Conservation (phyloP, 371 early-diverging fungal genomes). For the Phascolomyces articulosus region DNA sequence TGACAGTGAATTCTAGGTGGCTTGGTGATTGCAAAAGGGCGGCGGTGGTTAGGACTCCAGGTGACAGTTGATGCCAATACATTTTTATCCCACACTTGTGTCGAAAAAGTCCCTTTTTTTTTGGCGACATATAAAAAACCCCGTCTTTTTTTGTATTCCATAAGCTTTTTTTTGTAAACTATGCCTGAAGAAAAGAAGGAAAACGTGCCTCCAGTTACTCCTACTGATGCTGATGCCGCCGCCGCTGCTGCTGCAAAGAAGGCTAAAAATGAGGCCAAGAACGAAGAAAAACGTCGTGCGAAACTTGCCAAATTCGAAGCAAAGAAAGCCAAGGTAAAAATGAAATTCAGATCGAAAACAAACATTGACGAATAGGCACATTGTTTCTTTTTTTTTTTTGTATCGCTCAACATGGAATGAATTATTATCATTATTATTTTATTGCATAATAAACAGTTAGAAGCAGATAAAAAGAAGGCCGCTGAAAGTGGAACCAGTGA, state of each 20-base stretch:
- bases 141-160: neutral
- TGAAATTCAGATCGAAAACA: too few species aligned
- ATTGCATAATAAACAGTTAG: constrained; percentile 30
- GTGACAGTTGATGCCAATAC: too few species aligned
- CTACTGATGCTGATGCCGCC: constrained; percentile 17
- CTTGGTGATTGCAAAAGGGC: neutral
- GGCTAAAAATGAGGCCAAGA: constrained; percentile 80
- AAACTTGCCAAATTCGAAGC: constrained; percentile 95
- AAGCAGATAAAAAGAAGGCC: constrained; percentile 53
- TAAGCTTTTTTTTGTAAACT: neutral
- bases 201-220: neutral
- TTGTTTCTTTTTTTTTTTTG: too few species aligned
- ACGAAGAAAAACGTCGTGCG: constrained; percentile 90
- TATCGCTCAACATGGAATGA: neutral
- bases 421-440: neutral
- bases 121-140: too few species aligned
- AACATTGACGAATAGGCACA: too few species aligned
- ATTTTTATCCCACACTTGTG: too few species aligned
- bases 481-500: constrained; percentile 47
- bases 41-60: too few species aligned
- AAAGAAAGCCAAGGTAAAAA: constrained; percentile 73
- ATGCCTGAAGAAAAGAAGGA: constrained; percentile 1
- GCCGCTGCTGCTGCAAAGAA: constrained; percentile 51
- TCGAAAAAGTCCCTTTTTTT: too few species aligned
- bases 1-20: neutral